phyloP scores from a whole-genome alignment of 495 filamentous ascomycete genomes.

The Lophiotrema nucula region DNA sequence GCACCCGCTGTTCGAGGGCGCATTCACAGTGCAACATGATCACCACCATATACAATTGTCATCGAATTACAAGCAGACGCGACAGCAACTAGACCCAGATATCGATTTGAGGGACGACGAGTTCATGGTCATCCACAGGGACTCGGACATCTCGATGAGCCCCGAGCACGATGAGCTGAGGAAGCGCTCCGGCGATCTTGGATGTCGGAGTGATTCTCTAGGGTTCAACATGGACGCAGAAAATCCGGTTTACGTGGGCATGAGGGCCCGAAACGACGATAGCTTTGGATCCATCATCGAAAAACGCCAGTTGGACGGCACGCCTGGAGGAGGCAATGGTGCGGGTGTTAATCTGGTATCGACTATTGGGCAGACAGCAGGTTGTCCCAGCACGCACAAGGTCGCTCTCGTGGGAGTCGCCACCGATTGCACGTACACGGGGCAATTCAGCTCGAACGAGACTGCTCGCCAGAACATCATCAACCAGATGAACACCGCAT shows the following conservation, averaged over 20 bases:
- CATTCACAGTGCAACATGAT: conserved; percentile 75
- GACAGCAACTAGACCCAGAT: conserved; percentile 69
- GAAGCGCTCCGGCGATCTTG: conserved; percentile 35
- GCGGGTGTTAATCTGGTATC: conserved; percentile 77
- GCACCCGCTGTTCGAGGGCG: conserved; percentile 83
- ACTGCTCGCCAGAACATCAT: conserved; percentile 71
- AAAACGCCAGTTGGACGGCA: conserved; percentile 54
- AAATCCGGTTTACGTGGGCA: conserved; percentile 60
- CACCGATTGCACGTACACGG: conserved; percentile 85
- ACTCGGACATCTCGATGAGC: conserved; percentile 68
- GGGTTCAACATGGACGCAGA: conserved; percentile 66
- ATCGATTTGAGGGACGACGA: conserved; percentile 59
- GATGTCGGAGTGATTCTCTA: conserved; percentile 66
- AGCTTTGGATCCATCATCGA: conserved; percentile 60
- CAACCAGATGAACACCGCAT: conserved; percentile 79
- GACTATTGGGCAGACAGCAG: conserved; percentile 76
- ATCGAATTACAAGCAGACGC: conserved; percentile 71
- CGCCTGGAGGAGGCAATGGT: conserved; percentile 65
- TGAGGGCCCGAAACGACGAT: conserved; percentile 43
- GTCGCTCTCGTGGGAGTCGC: conserved; percentile 91
- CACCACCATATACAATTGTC: conserved; percentile 85
- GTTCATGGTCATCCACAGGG: conserved; percentile 87
- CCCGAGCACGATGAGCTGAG: conserved; percentile 53
- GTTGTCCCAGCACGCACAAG: conserved; percentile 83
- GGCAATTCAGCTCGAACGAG: conserved; percentile 58